These are phyloP conservation scores for Fusarium sp. DNA, from an alignment of 2,329 filamentous ascomycete genomes.

Conservation along the genomic window DNA sequence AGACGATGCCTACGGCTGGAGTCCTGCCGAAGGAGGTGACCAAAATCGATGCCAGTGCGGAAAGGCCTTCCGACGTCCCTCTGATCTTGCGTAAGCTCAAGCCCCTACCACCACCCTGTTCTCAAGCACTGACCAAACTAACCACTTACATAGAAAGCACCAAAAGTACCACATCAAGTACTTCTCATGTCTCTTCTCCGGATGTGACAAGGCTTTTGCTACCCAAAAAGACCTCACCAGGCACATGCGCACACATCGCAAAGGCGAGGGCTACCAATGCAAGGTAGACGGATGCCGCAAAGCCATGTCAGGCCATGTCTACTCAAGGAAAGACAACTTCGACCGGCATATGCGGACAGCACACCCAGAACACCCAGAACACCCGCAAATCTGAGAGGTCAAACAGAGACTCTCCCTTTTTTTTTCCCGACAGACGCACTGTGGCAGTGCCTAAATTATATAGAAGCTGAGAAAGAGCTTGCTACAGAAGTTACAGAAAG, in stretches of 20 bases:
- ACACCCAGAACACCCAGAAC: constrained; percentile 46
- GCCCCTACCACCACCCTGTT: background rate
- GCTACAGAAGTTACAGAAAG: constrained; percentile 5
- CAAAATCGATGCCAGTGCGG: constrained; percentile 43
- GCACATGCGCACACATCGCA: constrained; percentile 46
- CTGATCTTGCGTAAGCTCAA: constrained; percentile 45
- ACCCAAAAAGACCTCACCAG: constrained; percentile 47
- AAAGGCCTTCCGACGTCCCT: constrained; percentile 46
- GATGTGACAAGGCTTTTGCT: constrained; percentile 46
- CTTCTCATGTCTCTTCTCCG: constrained; percentile 45
- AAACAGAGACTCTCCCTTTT: constrained; percentile 36
- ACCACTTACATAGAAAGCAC: constrained; percentile 39
- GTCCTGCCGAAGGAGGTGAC: constrained; percentile 26
- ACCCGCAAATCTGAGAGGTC: constrained; percentile 42
- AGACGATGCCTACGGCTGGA: constrained; percentile 40
- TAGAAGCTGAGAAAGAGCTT: constrained; percentile 21
- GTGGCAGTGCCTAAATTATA: constrained; percentile 5
- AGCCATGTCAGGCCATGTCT: constrained; percentile 46
- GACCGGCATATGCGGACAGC: constrained; percentile 48
- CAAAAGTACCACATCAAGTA: constrained; percentile 49
- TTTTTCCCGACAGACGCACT: constrained; percentile 32
- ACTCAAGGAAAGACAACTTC: constrained; percentile 49
- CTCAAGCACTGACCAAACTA: constrained; percentile 2
- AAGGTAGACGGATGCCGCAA: constrained; percentile 47
- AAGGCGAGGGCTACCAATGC: constrained; percentile 47